A percentile compares a stretch with the other conserved stretches of the same genome.
Conservation (phyloP, 2,329 filamentous ascomycete genomes). For the Tolypocladium sp. region DNA sequence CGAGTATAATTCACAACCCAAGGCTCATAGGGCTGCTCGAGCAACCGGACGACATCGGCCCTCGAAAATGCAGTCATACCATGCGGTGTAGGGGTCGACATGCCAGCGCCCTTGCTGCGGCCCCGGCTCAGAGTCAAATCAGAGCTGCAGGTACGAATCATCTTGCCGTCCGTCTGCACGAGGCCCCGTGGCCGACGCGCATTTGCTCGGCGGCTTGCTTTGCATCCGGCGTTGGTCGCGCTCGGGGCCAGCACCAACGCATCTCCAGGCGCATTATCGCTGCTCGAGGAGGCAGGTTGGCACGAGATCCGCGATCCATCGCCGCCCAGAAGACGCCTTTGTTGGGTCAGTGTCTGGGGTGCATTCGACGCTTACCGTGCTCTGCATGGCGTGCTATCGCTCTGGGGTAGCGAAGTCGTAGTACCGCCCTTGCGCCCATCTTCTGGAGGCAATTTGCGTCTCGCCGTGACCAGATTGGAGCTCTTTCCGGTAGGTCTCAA, state of each 20-base stretch:
- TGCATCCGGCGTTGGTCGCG: background rate
- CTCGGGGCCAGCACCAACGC: background rate
- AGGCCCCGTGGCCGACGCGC: background rate
- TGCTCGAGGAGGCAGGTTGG: too few species aligned
- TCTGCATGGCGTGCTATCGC: background rate
- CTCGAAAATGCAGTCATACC: too few species aligned
- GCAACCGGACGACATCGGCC: too few species aligned
- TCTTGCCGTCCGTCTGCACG: background rate
- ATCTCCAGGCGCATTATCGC: background rate
- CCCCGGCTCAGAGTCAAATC: background rate
- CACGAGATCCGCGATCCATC: too few species aligned
- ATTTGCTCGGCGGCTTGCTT: background rate
- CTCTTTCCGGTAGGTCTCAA: background rate
- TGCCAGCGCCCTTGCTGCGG: background rate
- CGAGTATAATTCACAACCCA: too few species aligned
- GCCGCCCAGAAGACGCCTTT: background rate
- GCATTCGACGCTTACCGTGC: background rate
- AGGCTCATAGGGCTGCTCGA: too few species aligned
- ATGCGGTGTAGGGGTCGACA: background rate
- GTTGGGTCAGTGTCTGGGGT: background rate
- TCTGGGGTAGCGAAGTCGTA: background rate
- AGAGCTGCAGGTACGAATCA: slow-evolving; percentile 3
- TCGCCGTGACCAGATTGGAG: too few species aligned
- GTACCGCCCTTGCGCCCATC: too few species aligned
- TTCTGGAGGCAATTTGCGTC: too few species aligned